Evolutionary conservation across 257 asterid species (phyloP), one percentile per base, ranked within the genome.

Genomic region (Scutellaria baicalensis): DNA sequence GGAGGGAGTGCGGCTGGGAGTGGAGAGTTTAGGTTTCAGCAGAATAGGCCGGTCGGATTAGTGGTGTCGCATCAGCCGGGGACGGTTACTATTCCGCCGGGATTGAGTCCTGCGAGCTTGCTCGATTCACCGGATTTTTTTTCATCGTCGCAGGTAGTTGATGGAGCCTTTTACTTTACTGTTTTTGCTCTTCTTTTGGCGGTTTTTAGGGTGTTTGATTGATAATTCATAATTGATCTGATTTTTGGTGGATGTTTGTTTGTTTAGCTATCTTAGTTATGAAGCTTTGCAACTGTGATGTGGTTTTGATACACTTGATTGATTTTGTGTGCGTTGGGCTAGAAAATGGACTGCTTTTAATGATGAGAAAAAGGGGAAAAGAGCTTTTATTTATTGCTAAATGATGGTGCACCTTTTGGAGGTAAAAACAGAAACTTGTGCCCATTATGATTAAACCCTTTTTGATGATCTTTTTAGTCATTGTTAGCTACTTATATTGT

Each of bases 81-180:
- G 1, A 58, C 83, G 81, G 81, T 91, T 69, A 80, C 88, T 48
- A 52, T 91, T 64, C 97, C 99, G 6, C 78, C 90, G 11, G 99
- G 96, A 10, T 66, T 93, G 79, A 87, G 89, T 33, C 96, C 93
- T 0, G 89, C 94, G 14, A 73, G 74, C 79, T 83, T 89, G 81
- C 83, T 93, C 16, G 96, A 93, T 69, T 92, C 98, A 33, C 95
- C 96, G 21, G 84, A 75, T 13, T 73, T 84, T 21, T 81, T 85
- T 43, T 60, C 89, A 4, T 58, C 88, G 55, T 80, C 81, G 45
- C 95, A 87, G 95, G 97, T 92, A 81, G 49, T 58, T 8, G 9
- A 17, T 71, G 12, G 49, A 43, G 16, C 49, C 44, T 54, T 12
- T 71, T 17, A 16, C 66, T 40, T 44, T 71, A 3, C 21, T n/a